A percentile compares a stretch with the other conserved stretches of the same genome.
phyloP scores from a whole-genome alignment of 495 filamentous ascomycete species.

The Talaromyces adpressus region DNA sequence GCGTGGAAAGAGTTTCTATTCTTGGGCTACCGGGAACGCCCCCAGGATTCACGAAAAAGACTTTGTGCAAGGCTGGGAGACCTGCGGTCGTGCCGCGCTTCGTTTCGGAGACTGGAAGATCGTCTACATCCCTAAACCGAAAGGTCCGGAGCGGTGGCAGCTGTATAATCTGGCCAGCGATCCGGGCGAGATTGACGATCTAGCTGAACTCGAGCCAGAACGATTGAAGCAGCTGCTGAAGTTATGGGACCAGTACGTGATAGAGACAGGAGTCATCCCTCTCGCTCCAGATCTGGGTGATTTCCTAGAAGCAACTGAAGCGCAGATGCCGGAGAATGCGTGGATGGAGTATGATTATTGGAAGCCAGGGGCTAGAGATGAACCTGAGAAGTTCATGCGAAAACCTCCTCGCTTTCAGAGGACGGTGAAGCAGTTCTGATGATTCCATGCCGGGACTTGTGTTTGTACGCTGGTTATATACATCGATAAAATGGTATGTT shows the following conservation, averaged over 20 bases:
- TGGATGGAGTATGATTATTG: conserved; percentile 69
- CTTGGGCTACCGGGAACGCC: conserved; percentile 7
- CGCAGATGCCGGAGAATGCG: conserved; percentile 59
- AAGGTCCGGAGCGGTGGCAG: conserved; percentile 15
- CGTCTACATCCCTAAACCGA: conserved; percentile 10
- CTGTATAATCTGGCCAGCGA: conserved; percentile 31
- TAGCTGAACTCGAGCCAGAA: conserved; percentile 18
- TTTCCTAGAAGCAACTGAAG: conserved; percentile 51
- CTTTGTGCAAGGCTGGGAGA: conserved; percentile 27
- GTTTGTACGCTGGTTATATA: neutral
- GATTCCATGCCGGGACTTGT: neutral
- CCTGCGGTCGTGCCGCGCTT: conserved; percentile 28
- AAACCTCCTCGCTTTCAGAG: conserved; percentile 45
- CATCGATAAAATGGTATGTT: too few species aligned
- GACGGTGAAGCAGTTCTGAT: conserved; percentile 39
- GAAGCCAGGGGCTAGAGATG: conserved; percentile 53
- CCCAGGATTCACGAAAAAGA: conserved; percentile 8
- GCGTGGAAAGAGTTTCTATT: conserved; percentile 12
- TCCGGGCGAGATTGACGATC: conserved; percentile 32
- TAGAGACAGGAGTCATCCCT: conserved; percentile 5
- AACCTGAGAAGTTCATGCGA: conserved; percentile 47
- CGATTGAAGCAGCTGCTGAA: conserved; percentile 26
- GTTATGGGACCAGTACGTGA: conserved; percentile 31
- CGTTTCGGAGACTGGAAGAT: conserved; percentile 35
- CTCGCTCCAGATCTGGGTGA: neutral